These are phyloP conservation scores for Phytophthora vignae DNA, from an alignment of 352 stramenopile genomes.

Conservation along the genomic window DNA sequence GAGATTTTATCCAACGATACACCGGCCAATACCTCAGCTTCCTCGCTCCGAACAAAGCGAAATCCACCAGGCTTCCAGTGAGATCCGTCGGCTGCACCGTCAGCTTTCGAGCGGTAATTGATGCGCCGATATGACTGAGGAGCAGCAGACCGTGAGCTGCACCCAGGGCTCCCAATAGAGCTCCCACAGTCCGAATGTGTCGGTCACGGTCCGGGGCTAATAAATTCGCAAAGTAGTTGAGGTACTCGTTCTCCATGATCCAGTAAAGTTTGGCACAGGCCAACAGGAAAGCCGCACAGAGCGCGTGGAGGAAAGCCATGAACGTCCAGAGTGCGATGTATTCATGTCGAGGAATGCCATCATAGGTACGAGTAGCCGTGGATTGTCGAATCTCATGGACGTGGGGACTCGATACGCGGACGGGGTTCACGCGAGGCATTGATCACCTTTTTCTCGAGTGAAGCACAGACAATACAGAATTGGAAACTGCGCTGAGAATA, in stretches of 20 bases:
- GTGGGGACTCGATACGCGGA: not conserved
- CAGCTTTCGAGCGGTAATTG: constrained; percentile 4
- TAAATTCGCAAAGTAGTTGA: constrained; percentile 45
- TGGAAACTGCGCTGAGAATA: not conserved
- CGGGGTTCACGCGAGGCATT: not conserved
- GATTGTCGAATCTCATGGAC: not conserved
- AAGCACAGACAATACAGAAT: no score
- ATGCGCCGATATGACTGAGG: constrained; percentile 10
- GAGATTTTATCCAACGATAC: not conserved
- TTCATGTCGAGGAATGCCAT: not conserved
- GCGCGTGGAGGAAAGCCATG: constrained; percentile 6
- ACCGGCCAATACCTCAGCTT: not conserved
- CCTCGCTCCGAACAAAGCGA: not conserved
- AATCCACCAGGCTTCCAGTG: not conserved
- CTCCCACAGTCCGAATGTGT: constrained; percentile 28
- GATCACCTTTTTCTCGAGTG: not conserved
- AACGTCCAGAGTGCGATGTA: constrained; percentile 17
- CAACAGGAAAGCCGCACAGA: constrained; percentile 34
- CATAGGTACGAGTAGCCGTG: not conserved
- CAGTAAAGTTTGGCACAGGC: constrained; percentile 24
- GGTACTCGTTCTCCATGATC: constrained; percentile 40
- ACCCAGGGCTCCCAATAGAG: constrained; percentile 16
- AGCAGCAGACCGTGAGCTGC: constrained; percentile 18
- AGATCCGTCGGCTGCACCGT: not conserved
- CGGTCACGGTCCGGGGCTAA: constrained; percentile 13